Base-by-base conservation (phyloP, 768 basidiomycete species). In the Panus rudis region DNA sequence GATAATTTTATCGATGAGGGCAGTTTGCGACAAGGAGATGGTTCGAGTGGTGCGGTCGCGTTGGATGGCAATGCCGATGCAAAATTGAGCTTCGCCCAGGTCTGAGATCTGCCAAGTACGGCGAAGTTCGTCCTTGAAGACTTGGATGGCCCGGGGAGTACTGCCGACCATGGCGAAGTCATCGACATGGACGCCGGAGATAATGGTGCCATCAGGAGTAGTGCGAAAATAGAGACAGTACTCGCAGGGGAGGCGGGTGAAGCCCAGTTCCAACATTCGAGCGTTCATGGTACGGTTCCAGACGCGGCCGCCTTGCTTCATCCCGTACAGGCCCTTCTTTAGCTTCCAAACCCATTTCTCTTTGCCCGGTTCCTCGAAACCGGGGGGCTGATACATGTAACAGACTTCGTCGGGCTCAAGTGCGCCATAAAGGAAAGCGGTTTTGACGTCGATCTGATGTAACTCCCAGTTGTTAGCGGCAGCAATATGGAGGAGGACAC, bases 401-500 rank as follows among this genome's bases (percentile, higher is more conserved):
- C 42, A 35, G 32, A 34, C 28, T n/a, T 26, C 11, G 24, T 40
- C 24, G 12, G 53, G 41, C 7, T 47, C 19, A 8, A 52, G 43
- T 21, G 38, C 39, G 0, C 47, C 51, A 27, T 61, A 54, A n/a
- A 62, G 53, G 39, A 51, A 62, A 4, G 57, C 64, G 0, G 55
- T 52, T 20, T 63, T 61, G 26, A 68, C 48, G 43, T 67, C 62
- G 13, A 63, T 43, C 45, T 64, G 62, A 6, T 57, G 51, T 1
- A 67, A 37, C 2, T 58, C 52, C 64, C 62, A 71, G 26, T 60
- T 62, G 0, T 57, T 34, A 0, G 43, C 3, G 0, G 65, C 65
- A 0, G 63, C 66, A 5, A 71, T 43, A 17, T 69, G 63, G 0
- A 68, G 52, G 2, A 74, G 48, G 3, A 64, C 50, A 0, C 60